Base-by-base conservation (phyloP, 73 alveolate genomes). In the Stentor roeselii region DNA sequence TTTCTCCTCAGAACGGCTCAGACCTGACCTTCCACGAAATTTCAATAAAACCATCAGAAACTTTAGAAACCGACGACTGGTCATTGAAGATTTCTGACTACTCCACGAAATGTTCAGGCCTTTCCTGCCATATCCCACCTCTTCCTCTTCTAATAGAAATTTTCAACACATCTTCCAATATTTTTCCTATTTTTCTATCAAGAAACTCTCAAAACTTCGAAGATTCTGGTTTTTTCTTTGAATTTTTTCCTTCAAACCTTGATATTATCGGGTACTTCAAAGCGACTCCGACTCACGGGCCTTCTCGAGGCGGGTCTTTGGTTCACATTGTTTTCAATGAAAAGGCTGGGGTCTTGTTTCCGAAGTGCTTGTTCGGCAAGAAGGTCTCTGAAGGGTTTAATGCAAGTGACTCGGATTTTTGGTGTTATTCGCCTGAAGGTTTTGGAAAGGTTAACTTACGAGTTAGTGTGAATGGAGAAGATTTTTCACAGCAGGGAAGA, bases 211-310 rank as follows among this genome's bases (percentile, higher is more conserved):
- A 67, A 67, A 36, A 67, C 1, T 67, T 27, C 2, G 15, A 21
- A 67, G 80, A 67, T 67, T 21, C 80, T 0, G 80, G 80, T 1
- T 32, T 30, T 2, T 27, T 21, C 14, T 67, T 67, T 67, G 34
- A n/a, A 21, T 67, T 27, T 34, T 34, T 67, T 21, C 34, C 41
- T 1, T 67, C 80, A 67, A 1, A 67, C 34, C 14, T 21, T n/a
- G 80, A 67, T 30, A 21, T 21, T 34, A 1, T 67, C 1, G 27
- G 34, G 37, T 21, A 1, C 37, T 67, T 67, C 34, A 67, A 36
- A 21, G 41, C 34, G 15, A 27, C 80, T 34, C 80, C n/a, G 37
- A 21, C n/a, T 67, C 80, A 67, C 34, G 80, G 80, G 27, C 80
- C 80, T 67, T 15, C 14, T 30, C 14, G 27, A 27, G 80, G 80